Evolutionary conservation across 176 grass and related monocot genomes (phyloP).

Genomic region (Eleusine indica): DNA sequence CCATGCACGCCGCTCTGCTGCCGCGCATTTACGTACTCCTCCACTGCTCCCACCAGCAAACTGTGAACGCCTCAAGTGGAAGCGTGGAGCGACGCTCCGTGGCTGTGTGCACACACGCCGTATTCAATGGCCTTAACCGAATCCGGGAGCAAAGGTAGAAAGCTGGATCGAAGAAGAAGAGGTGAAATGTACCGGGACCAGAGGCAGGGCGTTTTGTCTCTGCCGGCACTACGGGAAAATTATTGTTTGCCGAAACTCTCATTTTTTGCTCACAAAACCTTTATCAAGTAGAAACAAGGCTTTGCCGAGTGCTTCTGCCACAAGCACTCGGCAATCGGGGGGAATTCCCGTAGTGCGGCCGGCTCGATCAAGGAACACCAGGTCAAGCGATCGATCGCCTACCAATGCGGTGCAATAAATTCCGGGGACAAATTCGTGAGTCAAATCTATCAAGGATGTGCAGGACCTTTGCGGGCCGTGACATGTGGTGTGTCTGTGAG

Average conservation of each 20-base stretch:
- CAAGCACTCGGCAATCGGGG: too few relatives aligned
- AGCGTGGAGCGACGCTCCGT: not conserved
- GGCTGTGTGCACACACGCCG: not conserved
- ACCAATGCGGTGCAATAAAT: slow-evolving; percentile 65
- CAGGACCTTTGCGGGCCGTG: slow-evolving; percentile 3
- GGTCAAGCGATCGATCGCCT: slow-evolving; percentile 10
- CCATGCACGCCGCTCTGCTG: not conserved
- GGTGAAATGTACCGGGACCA: slow-evolving; percentile 14
- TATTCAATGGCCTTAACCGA: slow-evolving; percentile 20
- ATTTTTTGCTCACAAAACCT: too few relatives aligned
- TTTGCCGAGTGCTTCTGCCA: too few relatives aligned
- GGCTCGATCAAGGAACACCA: not conserved
- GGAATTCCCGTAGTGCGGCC: not conserved
- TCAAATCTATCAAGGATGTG: slow-evolving; percentile 34
- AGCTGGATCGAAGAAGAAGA: not conserved
- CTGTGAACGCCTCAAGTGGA: slow-evolving; percentile 12
- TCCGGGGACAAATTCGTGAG: not conserved
- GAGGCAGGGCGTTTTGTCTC: not conserved
- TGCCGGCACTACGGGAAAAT: not conserved
- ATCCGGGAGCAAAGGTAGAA: slow-evolving; percentile 6
- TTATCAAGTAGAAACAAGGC: too few relatives aligned
- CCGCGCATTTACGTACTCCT: slow-evolving; percentile 21
- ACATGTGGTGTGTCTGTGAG: slow-evolving; percentile 37
- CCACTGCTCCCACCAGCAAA: slow-evolving; percentile 26
- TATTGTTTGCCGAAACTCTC: too few relatives aligned